Evolutionary conservation across 345 rosid genomes (phyloP), one percentile per base, ranked within the genome.

Genomic region (Trapa incisa): DNA sequence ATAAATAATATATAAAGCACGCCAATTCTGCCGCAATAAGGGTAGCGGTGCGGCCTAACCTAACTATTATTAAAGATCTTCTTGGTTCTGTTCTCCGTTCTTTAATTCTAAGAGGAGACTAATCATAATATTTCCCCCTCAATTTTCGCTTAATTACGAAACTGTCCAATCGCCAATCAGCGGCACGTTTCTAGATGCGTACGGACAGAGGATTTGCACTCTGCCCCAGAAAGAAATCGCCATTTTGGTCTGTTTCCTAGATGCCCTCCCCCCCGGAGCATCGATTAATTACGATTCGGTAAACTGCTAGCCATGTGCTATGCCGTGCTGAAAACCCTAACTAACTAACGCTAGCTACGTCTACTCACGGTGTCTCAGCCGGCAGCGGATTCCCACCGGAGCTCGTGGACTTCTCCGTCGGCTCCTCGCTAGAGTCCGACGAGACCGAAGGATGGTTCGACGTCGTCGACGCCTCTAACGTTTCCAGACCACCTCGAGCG

Each of bases 401-500:
- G 72, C 82, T 83, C 73, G 89, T 78, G 1, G 96, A 92, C 79
- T 85, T 88, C 75, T 89, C 98, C 3, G 86, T 67, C 65, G 67
- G 96, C 77, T 88, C 98, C 64, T 93, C 98, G 75, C 90, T 88
- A 69, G 98, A 93, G 78, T 81, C 85, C 2, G 98, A 84, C 1
- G 96, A 84, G 22, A 83, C 83, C 3, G 95, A 87, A 0, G 87
- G 96, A 66, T 77, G 36, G 61, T 39, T 86, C 57, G 96, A 73
- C n/a, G 84, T 22, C 29, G 29, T 82, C 68, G 79, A 67, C 64
- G 70, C 33, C 64, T 81, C 88, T 70, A 74, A 69, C 8, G 76
- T 67, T 7, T 60, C 64, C 6, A 50, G 67, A 15, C 61, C 67
- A 37, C 61, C 73, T 0, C 63, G 41, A 47, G 61, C 47, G 39